A percentile compares a stretch with the other conserved stretches of the same genome.
phyloP scores from a whole-genome alignment of 106 monocot genomes.

The Posidonia australis region DNA sequence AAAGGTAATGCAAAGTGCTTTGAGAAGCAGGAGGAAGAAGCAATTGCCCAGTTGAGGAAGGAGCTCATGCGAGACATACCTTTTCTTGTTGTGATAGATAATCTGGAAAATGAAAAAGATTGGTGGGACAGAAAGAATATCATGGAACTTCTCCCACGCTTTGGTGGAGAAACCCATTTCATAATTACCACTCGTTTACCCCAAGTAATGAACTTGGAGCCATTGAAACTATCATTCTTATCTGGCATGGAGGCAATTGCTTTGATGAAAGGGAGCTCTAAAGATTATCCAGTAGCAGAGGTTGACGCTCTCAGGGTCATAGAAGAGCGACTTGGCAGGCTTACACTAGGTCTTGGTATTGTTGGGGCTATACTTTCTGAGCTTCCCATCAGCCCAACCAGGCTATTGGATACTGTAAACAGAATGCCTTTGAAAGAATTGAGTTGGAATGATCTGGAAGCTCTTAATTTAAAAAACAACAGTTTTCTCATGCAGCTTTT shows the following conservation, averaged over 20 bases:
- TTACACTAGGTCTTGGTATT: conserved; percentile 69
- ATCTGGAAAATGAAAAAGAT: conserved; percentile 81
- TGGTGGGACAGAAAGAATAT: conserved; percentile 81
- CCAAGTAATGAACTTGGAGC: conserved; percentile 73
- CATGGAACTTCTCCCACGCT: conserved; percentile 75
- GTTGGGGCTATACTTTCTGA: conserved; percentile 73
- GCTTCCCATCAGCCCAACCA: conserved; percentile 71
- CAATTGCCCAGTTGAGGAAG: conserved; percentile 56
- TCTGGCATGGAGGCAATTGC: conserved; percentile 73
- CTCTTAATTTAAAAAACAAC: conserved; percentile 34
- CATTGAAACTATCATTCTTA: conserved; percentile 77
- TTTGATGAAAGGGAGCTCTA: conserved; percentile 80
- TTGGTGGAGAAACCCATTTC: conserved; percentile 82
- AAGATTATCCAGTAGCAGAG: conserved; percentile 52
- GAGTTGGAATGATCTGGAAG: conserved; percentile 39
- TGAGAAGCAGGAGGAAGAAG: conserved; percentile 87
- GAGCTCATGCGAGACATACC: conserved; percentile 81
- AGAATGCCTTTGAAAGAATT: conserved; percentile 47
- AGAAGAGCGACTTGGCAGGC: conserved; percentile 79
- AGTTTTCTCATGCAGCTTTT: conserved; percentile 62
- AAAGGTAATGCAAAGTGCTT: conserved; percentile 65
- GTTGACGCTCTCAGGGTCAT: conserved; percentile 71
- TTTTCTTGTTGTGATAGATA: conserved; percentile 74
- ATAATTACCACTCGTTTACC: conserved; percentile 79
- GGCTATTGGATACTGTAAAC: conserved; percentile 80